These are phyloP conservation scores for Mycena galericulata DNA, from an alignment of 768 basidiomycete genomes.

Conservation along the genomic window DNA sequence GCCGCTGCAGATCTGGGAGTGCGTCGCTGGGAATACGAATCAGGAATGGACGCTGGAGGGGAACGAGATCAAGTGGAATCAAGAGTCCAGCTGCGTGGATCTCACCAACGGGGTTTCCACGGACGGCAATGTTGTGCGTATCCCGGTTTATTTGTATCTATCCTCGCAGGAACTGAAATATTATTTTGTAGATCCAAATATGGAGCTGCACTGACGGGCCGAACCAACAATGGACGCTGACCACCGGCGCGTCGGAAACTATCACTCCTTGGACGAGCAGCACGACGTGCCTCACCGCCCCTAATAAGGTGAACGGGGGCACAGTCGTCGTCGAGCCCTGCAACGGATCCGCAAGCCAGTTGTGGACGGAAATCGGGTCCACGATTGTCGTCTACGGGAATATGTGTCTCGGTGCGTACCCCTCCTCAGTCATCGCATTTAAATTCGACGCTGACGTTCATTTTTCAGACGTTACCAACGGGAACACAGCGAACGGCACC, in stretches of 20 bases:
- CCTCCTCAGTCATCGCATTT: not conserved
- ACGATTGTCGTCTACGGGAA: slow-evolving; percentile 15
- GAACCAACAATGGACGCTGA: slow-evolving; percentile 21
- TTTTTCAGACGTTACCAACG: not conserved
- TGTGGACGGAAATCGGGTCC: slow-evolving; percentile 4
- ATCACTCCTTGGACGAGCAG: not conserved
- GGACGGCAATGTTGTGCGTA: slow-evolving; percentile 23
- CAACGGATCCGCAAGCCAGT: slow-evolving; percentile 12
- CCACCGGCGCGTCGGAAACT: slow-evolving; percentile 10
- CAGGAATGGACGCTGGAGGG: slow-evolving; percentile 33
- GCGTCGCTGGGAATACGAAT: slow-evolving; percentile 30
- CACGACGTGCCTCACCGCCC: slow-evolving; percentile 18
- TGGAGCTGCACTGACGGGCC: slow-evolving; percentile 20
- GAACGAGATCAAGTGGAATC: slow-evolving; percentile 23
- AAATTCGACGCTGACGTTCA: slow-evolving; percentile 1
- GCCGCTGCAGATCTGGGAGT: slow-evolving; percentile 35
- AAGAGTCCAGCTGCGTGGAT: slow-evolving; percentile 15
- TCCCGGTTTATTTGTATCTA: not conserved
- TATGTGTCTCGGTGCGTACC: slow-evolving; percentile 10
- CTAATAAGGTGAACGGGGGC: not conserved
- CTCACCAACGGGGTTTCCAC: slow-evolving; percentile 14
- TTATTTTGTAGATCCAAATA: slow-evolving; percentile 14
- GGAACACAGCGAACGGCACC: not conserved
- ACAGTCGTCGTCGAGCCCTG: slow-evolving; percentile 22
- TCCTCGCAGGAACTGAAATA: not conserved